Evolutionary conservation across 2,329 filamentous ascomycete genomes (phyloP), one percentile per base, ranked within the genome.

Genomic region (Sporothrix variecibatus): DNA sequence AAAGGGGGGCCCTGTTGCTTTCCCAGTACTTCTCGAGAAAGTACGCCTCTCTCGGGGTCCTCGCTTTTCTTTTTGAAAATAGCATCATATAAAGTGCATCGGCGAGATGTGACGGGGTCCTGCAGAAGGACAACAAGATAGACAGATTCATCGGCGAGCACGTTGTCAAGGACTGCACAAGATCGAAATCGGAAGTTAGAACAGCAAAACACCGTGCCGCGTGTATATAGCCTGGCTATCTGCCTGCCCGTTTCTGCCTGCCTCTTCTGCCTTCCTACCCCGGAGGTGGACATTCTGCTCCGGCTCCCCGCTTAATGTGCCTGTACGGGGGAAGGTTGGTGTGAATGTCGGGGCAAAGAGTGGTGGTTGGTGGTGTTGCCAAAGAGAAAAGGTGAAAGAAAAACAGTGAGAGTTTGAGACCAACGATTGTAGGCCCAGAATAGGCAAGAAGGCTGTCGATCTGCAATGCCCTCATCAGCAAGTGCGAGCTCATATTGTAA

Each of bases 241-340:
- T 23, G 20, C 51, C 49, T 23, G 23, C n/a, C 17, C 20, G 20
- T 26, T 53, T 56, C 26, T 28, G 28, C 56, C 56, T 60, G 12
- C 28, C 56, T 34, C 28, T 23, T 20, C 60, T 64, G 17, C 51
- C 34, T 71, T 5, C 34, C 34, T 62, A 49, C 53, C 31, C 68
- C 34, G 53, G 49, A 71, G 34, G 64, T 62, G 69, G 43, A 51
- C 70, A 43, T 43, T 51, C 51, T 72, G 70, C 58, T 72, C 69
- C 69, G 69, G 38, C 69, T 71, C 51, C 49, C 51, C 49, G 53
- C 17, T 26, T 40, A 11, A 64, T 23, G 34, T 60, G 53, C 17
- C 15, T 51, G 11, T 6, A 15, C 17, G 23, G 38, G 38, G 31
- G 17, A 23, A 23, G 58, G 26, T 64, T 64, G 15, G 28, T 60